Conservation (phyloP, 1,284 basidiomycete species). For the Ustilago loliicola region DNA sequence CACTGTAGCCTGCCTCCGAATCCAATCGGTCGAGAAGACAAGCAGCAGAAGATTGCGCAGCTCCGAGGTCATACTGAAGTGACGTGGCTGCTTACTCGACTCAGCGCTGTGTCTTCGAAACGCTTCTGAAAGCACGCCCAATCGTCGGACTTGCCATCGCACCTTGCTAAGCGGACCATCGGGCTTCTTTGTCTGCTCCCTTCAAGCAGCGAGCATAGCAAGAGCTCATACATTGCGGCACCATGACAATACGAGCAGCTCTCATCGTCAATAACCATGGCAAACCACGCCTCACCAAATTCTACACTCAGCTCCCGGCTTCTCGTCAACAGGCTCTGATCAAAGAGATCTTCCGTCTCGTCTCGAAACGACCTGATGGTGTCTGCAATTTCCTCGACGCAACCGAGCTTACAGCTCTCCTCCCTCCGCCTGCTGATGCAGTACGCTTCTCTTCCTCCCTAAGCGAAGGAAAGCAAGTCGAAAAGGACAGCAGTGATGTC, state of each 20-base stretch:
- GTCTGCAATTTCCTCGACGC: conserved; percentile 70
- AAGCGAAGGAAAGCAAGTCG: conserved; percentile 12
- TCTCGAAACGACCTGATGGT: conserved; percentile 63
- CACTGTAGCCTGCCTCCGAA: no score
- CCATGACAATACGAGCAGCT: conserved; percentile 86
- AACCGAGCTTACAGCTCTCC: conserved; percentile 63
- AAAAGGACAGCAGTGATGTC: conserved; percentile 3
- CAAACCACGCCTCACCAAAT: conserved; percentile 93
- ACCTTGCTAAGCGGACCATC: neutral
- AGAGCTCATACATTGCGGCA: neutral
- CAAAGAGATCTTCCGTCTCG: conserved; percentile 64
- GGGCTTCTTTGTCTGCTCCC: neutral
- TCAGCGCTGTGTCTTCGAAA: no score
- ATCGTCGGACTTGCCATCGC: neutral
- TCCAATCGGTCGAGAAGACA: no score
- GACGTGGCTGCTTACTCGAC: no score
- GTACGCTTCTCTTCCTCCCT: conserved; percentile 37
- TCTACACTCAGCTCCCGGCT: conserved; percentile 76
- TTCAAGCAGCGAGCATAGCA: neutral
- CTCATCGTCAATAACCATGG: conserved; percentile 87
- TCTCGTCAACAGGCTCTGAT: conserved; percentile 66
- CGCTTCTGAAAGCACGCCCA: no score
- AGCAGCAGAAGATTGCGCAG: no score
- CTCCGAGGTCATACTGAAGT: no score
- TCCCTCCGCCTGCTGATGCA: conserved; percentile 55